Evolutionary conservation across 2,329 filamentous ascomycete genomes (phyloP), one percentile per base, ranked within the genome.

Genomic region (Sporothrix sp.): DNA sequence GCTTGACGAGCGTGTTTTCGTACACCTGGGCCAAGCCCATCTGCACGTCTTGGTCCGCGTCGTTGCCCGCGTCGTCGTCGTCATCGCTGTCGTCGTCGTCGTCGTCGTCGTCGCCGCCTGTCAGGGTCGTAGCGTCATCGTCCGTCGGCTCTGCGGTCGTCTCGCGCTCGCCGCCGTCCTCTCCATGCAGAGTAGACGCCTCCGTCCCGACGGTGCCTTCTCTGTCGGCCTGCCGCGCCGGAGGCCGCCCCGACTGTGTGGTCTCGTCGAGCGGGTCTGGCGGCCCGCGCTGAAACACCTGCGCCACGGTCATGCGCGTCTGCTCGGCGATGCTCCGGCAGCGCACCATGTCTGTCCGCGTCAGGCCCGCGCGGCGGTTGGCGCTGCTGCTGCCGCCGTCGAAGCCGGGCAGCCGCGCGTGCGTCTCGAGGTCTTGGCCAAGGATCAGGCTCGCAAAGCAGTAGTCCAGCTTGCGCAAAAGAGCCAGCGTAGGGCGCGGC

Each of bases 261-360:
- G 13, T 35, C 39, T 54, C 52, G 16, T 52, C 54, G 2, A 37
- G 20, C 2, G 48, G 51, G 18, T 55, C 52, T 0, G 54, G 52
- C 36, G 54, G 39, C 3, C 51, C 52, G 9, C 70, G 71, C 54
- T 74, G 77, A 71, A 88, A 75, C 14, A 81, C 75, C 53, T 86
- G 81, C 1, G 88, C 78, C 52, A 91, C 79, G 5, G 79, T 66
- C 7, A 88, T 68, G 23, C 90, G 75, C 14, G 85, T 86, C 57
- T 83, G 78, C 62, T 94, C 86, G 0, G 89, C 85, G 27, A 94
- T 70, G 60, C 86, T 87, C 61, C 86, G 84, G 56, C 90, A 84
- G 36, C 91, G 78, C 7, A 97, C 88, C 74, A 93, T 95, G 64
- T 96, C 88, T 1, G 86, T 91, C 16, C 67, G 71, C 1, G 82